Base-by-base conservation (phyloP, 345 rosid species). In the Raphanus sativus region DNA sequence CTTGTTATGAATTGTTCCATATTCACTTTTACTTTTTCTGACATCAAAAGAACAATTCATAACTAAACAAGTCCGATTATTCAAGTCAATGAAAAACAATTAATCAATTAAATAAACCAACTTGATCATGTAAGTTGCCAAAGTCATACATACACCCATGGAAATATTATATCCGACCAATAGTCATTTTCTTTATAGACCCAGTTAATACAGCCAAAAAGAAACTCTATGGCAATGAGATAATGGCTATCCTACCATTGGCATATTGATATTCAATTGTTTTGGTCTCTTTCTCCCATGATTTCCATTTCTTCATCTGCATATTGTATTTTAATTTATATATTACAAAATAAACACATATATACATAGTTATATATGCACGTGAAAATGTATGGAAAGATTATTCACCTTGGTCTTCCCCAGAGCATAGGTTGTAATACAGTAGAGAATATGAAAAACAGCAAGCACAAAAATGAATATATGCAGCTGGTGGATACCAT, bases 231-330 rank as follows among this genome's bases (percentile, higher is more conserved):
- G 4, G 16, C 15, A 15, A 69, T 76, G 50, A 62, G 64, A 69
- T 33, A 1, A 42, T 42, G 66, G n/a, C 10, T 66, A 32, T 12
- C 74, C 26, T 89, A 90, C 98, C 98, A 62, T 94, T 87, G 30
- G 85, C 79, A 78, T 84, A 92, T 60, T 92, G 96, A 68, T 94
- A 86, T 78, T 92, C 97, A 67, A 87, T 64, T 65, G 93, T 89
- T 87, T 80, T 88, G 38, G 98, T 90, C 80, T 90, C 98, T 56
- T 59, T 68, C 79, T 94, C 98, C 98, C 98, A 94, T 5, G 75
- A 70, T 83, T 83, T 88, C 98, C 98, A 94, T 84, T 73, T 94
- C 76, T 86, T 90, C 95, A 90, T 94, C 98, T 94, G 83, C 76
- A 81, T 64, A 62, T 42, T 11, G 5, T 15, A 50, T 50, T 40